Evolutionary conservation across 192 early-diverging fungal species (phyloP).

Genomic region (Endogone sp.): DNA sequence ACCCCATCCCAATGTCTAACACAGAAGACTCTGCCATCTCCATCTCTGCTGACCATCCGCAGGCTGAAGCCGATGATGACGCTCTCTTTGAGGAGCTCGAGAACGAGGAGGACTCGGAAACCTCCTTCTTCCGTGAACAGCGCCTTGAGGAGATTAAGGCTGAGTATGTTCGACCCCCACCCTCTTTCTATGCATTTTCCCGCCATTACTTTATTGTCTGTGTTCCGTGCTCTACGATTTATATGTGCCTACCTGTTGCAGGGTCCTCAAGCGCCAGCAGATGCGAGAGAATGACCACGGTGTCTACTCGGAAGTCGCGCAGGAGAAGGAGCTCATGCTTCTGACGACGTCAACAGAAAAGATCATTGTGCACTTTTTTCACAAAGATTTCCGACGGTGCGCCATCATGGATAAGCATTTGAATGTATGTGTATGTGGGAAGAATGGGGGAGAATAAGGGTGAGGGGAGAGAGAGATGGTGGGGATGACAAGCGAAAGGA

Average conservation of each 20-base stretch:
- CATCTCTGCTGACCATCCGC: no score
- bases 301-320: conserved; percentile 63
- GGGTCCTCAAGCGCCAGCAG: conserved; percentile 57
- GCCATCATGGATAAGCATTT: conserved; percentile 92
- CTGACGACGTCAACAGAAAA: conserved; percentile 68
- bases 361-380: conserved; percentile 86
- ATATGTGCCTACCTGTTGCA: conserved; percentile 14
- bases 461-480: background rate
- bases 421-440: conserved; percentile 40
- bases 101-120: conserved; percentile 70
- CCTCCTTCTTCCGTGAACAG: conserved; percentile 74
- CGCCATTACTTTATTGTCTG: no score
- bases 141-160: conserved; percentile 80
- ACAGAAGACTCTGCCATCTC: no score
- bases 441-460: background rate
- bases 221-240: no score
- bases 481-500: background rate
- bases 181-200: no score
- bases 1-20: no score
- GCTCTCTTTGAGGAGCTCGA: conserved; percentile 83
- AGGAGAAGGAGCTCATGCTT: conserved; percentile 83
- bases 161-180: conserved; percentile 58
- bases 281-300: conserved; percentile 69
- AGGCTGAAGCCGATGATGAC: conserved; percentile 74
- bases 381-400: conserved; percentile 92